Evolutionary conservation across 306 rosid species (phyloP), one percentile per base, ranked within the genome.

Genomic region (Pyrus pyrifolia): DNA sequence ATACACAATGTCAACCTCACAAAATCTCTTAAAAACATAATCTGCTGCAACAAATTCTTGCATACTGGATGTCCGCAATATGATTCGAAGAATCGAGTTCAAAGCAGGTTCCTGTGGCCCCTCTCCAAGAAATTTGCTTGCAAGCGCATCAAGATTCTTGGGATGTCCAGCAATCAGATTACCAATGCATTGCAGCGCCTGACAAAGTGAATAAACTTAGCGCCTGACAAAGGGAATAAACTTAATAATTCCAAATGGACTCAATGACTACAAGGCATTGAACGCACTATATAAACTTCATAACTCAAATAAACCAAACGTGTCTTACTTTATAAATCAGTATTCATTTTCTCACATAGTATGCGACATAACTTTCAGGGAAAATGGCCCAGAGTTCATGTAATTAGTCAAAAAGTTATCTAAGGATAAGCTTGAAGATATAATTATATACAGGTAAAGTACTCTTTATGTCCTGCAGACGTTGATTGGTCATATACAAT

Each of bases 11-110:
- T 72, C 86, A 87, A 93, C 98, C 98, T 93, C 97, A 81, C 98
- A 93, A 77, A 93, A 93, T 87, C 84, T 70, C 81, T 88, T 91
- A 71, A 93, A 93, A 82, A 93, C 85, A 78, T 87, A 88, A 86
- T 93, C 97, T 60, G 97, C 96, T 13, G 98, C 93, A 83, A 87
- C 82, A 83, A 90, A 91, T 81, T 93, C 98, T 79, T 91, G 93
- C 65, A 80, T 68, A 82, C 93, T 93, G 60, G 98, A 91, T 33
- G 98, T 85, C 78, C 97, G 87, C 91, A 93, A 83, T 76, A 90
- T 87, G 76, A 93, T 88, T 73, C 98, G 81, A 53, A 93, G 90
- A 79, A 91, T 82, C 66, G 98, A 90, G 78, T 93, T 93, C 72
- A 93, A 71, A 82, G 97, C 96, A 87, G 91, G 89, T 82, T 93